Conservation (phyloP, 768 basidiomycete species). For the Auricularia cornea region DNA sequence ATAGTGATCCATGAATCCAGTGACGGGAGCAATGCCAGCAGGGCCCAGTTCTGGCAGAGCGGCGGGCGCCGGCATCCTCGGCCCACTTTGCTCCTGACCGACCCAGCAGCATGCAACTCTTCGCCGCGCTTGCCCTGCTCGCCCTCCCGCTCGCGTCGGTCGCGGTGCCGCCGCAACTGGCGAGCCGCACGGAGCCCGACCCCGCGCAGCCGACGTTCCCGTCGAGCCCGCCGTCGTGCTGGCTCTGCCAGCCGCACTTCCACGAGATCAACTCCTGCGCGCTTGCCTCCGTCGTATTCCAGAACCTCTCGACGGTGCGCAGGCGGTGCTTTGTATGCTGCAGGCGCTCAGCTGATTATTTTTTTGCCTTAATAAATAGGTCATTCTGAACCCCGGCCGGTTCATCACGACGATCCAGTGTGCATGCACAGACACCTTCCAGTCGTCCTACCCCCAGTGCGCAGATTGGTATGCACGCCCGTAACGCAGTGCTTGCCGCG, state of each 20-base stretch:
- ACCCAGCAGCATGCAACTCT: not conserved
- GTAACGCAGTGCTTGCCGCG: not conserved
- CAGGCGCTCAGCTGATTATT: not conserved
- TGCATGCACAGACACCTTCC: constrained; percentile 45
- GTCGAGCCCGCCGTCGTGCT: constrained; percentile 46
- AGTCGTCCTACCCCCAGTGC: constrained; percentile 49
- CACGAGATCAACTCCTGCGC: constrained; percentile 48
- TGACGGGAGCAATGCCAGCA: no score
- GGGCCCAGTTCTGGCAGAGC: not conserved
- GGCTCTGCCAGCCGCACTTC: constrained; percentile 46
- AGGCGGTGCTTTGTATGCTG: not conserved
- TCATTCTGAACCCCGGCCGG: constrained; percentile 55
- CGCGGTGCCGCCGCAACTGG: not conserved
- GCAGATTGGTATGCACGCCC: constrained; percentile 53
- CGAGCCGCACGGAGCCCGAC: not conserved
- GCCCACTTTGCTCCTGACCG: not conserved
- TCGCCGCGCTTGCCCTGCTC: not conserved
- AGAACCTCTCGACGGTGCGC: constrained; percentile 47
- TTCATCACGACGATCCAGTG: constrained; percentile 58
- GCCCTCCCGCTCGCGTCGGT: not conserved
- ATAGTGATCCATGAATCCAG: no score
- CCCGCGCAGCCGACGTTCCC: constrained; percentile 38
- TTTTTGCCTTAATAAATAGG: constrained; percentile 23
- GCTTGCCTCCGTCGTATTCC: constrained; percentile 46
- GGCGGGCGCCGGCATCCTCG: not conserved